These are phyloP conservation scores for Trichoderma aggressivum DNA, from an alignment of 2,329 filamentous ascomycete species.

Conservation along the genomic window DNA sequence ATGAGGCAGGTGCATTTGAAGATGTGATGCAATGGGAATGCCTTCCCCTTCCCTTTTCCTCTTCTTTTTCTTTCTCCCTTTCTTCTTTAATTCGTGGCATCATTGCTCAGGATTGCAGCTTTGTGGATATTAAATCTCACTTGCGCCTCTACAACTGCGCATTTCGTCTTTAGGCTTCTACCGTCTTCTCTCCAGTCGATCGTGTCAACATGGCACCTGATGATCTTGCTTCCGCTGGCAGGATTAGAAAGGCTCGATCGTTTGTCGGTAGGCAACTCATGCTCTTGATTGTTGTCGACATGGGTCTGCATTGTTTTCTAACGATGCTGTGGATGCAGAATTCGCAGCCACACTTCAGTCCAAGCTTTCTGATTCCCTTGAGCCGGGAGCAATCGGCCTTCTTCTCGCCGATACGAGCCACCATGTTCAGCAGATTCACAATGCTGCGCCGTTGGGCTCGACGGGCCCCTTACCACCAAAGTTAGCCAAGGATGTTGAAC, in stretches of 20 bases:
- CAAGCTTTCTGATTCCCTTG: conserved; percentile 22
- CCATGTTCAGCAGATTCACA: conserved; percentile 26
- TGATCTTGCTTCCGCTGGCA: conserved; percentile 19
- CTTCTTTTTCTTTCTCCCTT: not conserved
- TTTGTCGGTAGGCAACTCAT: conserved; percentile 20
- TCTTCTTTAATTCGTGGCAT: not conserved
- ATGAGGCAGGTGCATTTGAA: not conserved
- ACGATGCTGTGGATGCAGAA: conserved; percentile 22
- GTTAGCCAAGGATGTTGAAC: conserved; percentile 48
- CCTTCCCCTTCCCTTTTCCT: not conserved
- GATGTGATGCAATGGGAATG: not conserved
- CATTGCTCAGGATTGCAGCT: not conserved
- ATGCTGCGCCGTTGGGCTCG: conserved; percentile 11
- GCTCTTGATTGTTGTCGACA: not conserved
- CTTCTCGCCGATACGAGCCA: conserved; percentile 32
- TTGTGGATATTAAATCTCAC: not conserved
- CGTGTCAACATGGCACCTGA: conserved; percentile 23
- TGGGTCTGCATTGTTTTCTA: not conserved
- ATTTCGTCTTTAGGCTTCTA: not conserved
- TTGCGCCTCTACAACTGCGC: too few species aligned
- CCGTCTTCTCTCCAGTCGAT: not conserved
- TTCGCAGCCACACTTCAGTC: conserved; percentile 29
- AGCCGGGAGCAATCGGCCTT: conserved; percentile 41
- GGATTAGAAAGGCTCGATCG: conserved; percentile 26
- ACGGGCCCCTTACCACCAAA: not conserved